phyloP scores from a whole-genome alignment of 2,329 filamentous ascomycete genomes.

The Madurella fahalii region DNA sequence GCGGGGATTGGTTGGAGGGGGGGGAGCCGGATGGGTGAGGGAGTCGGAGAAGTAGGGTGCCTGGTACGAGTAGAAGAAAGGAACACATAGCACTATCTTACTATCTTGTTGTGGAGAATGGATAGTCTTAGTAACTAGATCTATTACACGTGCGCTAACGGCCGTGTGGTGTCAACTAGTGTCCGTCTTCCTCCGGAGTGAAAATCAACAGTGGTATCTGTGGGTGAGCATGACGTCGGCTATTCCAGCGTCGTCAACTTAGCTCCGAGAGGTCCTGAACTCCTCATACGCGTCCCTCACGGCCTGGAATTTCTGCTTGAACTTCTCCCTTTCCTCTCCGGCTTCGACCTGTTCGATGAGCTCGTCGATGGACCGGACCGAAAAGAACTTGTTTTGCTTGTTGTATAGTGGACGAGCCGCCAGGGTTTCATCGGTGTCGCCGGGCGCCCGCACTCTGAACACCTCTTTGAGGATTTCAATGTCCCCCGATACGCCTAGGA shows the following conservation, averaged over 20 bases:
- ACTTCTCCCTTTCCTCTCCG: not conserved
- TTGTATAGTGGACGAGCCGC: constrained; percentile 1
- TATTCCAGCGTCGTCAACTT: not conserved
- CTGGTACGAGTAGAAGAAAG: too few species aligned
- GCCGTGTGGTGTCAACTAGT: too few species aligned
- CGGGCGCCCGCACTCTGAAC: not conserved
- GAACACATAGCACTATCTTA: too few species aligned
- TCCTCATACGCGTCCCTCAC: not conserved
- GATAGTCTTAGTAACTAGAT: too few species aligned
- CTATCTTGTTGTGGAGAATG: too few species aligned
- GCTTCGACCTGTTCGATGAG: not conserved
- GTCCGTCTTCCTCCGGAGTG: too few species aligned
- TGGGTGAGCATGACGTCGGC: too few species aligned
- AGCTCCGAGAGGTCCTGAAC: not conserved
- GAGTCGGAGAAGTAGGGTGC: too few species aligned
- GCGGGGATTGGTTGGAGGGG: too few species aligned
- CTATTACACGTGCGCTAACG: too few species aligned
- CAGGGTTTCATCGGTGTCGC: constrained; percentile 1
- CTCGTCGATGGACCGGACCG: not conserved
- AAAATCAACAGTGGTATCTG: too few species aligned
- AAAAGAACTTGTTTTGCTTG: constrained; percentile 1
- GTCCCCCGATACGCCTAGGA: not conserved
- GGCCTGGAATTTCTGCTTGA: not conserved
- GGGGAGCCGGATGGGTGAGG: too few species aligned
- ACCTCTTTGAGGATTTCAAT: not conserved